Evolutionary conservation across 2,329 filamentous ascomycete species (phyloP).

Genomic region (Ceratocystis diversiconidia): DNA sequence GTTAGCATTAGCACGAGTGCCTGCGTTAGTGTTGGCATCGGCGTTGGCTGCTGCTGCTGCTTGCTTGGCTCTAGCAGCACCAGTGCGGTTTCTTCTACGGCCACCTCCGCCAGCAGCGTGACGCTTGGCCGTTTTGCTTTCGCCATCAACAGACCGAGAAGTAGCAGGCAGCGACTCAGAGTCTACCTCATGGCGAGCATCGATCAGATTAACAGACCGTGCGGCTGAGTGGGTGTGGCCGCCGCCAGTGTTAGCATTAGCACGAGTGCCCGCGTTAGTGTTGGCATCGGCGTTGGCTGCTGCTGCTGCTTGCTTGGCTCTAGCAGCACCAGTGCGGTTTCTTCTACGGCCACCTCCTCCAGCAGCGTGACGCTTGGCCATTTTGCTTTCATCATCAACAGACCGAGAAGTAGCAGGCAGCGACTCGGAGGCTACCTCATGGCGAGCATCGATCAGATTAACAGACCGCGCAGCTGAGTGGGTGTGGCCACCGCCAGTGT

Average conservation of each 20-base stretch:
- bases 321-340: neutral
- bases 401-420: neutral
- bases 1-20: neutral
- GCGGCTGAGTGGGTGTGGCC: neutral
- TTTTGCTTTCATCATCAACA: neutral
- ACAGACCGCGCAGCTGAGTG: neutral
- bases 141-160: neutral
- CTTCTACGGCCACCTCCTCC: neutral
- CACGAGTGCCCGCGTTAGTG: neutral
- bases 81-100: neutral
- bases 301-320: neutral
- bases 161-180: neutral
- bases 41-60: neutral
- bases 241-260: neutral
- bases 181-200: neutral
- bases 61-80: neutral
- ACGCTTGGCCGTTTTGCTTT: constrained; percentile 2
- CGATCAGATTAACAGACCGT: neutral
- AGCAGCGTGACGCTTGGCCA: neutral
- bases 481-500: neutral
- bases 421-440: neutral
- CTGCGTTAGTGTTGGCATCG: neutral
- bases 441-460: neutral
- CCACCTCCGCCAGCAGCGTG: neutral
- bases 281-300: neutral